Percentiles rank a stretch among this genome's conserved stretches.
Evolutionary conservation across 1,284 basidiomycete species (phyloP).

Genomic region (Rugosomyces carneus): DNA sequence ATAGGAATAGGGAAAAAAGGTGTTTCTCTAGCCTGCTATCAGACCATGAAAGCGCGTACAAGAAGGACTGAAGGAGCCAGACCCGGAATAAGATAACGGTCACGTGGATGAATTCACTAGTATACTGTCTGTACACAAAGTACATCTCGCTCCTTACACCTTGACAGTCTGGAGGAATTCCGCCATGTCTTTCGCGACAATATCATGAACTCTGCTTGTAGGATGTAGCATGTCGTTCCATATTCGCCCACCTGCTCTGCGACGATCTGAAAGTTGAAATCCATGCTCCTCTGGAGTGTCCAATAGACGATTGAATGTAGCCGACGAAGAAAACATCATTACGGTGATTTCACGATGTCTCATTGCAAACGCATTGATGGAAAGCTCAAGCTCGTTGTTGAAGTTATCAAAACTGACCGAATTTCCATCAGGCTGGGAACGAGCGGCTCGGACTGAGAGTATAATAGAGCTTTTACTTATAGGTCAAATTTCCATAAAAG

Average conservation of each 20-base stretch:
- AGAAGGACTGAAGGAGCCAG: neutral
- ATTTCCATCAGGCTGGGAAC: neutral
- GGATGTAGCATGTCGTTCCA: constrained; percentile 52
- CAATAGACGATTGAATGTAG: constrained; percentile 40
- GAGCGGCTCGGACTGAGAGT: too few species aligned
- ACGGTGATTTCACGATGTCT: constrained; percentile 38
- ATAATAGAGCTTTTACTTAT: too few species aligned
- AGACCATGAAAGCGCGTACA: neutral
- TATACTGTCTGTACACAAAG: too few species aligned
- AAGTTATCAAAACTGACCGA: constrained; percentile 28
- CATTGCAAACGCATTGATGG: constrained; percentile 30
- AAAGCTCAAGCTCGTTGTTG: constrained; percentile 36
- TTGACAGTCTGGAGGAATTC: constrained; percentile 26
- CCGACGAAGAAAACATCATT: constrained; percentile 44
- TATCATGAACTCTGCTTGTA: constrained; percentile 37
- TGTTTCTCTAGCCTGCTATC: neutral
- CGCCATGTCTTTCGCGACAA: constrained; percentile 34
- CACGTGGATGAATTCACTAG: neutral
- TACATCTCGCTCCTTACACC: too few species aligned
- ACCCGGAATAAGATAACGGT: neutral
- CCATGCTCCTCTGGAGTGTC: constrained; percentile 38
- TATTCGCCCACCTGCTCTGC: constrained; percentile 30
- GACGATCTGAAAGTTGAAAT: constrained; percentile 29
- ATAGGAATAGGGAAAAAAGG: neutral
- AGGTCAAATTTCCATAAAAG: too few species aligned